phyloP scores from a whole-genome alignment of 106 monocot genomes.

The Ottelia alismoides region DNA sequence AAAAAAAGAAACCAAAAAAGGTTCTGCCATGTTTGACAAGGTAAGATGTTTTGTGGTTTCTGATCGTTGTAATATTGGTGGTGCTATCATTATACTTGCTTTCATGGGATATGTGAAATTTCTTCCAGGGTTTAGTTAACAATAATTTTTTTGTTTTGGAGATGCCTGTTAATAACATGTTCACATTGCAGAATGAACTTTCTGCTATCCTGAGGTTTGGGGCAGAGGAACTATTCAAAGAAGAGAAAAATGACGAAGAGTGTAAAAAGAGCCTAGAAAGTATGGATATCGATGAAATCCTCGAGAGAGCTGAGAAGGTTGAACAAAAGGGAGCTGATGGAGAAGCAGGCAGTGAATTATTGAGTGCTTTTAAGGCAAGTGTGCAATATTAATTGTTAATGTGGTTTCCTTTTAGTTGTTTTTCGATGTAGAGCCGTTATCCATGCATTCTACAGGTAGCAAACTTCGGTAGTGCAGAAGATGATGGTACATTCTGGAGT shows the following conservation, averaged over 20 bases:
- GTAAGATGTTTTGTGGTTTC: too few species aligned
- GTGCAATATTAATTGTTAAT: neutral
- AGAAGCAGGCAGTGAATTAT: slow-evolving; percentile 78
- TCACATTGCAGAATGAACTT: slow-evolving; percentile 95
- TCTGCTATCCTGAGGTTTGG: slow-evolving; percentile 98
- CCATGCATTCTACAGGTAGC: slow-evolving; percentile 41
- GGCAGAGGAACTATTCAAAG: slow-evolving; percentile 96
- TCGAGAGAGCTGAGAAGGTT: slow-evolving; percentile 99
- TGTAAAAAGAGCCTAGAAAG: slow-evolving; percentile 79
- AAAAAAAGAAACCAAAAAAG: slow-evolving; percentile 97
- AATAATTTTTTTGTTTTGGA: too few species aligned
- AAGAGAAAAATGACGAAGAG: slow-evolving; percentile 96
- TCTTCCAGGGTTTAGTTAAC: too few species aligned
- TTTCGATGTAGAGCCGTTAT: too few species aligned
- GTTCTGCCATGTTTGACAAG: slow-evolving; percentile 95
- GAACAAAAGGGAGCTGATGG: slow-evolving; percentile 70
- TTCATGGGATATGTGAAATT: too few species aligned
- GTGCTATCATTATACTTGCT: too few species aligned
- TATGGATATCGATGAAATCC: slow-evolving; percentile 99
- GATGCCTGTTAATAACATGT: too few species aligned
- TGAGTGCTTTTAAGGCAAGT: slow-evolving; percentile 91
- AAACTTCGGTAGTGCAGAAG: slow-evolving; percentile 82
- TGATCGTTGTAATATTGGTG: too few species aligned
- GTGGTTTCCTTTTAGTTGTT: too few species aligned
- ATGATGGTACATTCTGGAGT: slow-evolving; percentile 96